These are phyloP conservation scores for Metarhizium sp. DNA, from an alignment of 2,329 filamentous ascomycete genomes.

Conservation along the genomic window DNA sequence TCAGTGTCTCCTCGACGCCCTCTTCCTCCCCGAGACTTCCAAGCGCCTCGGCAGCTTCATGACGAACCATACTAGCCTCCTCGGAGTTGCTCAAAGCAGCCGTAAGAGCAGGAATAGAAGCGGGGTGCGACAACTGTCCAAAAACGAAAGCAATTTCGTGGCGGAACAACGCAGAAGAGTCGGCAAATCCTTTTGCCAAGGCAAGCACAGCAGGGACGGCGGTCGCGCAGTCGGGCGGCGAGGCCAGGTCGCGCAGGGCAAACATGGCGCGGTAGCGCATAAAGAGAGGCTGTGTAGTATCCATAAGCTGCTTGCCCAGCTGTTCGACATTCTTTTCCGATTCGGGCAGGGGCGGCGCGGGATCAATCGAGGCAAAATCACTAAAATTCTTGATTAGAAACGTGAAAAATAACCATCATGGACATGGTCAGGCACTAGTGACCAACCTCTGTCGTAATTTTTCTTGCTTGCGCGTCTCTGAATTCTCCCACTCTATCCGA, in stretches of 20 bases:
- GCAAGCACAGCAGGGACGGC: conserved; percentile 80
- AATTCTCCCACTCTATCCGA: conserved; percentile 87
- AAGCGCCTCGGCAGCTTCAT: conserved; percentile 93
- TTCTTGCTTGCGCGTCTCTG: conserved; percentile 60
- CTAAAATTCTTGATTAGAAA: conserved; percentile 32
- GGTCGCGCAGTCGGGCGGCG: conserved; percentile 82
- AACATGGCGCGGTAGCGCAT: conserved; percentile 97
- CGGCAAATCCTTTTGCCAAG: conserved; percentile 74
- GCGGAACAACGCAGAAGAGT: conserved; percentile 85
- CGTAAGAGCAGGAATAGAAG: conserved; percentile 86
- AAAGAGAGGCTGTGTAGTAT: conserved; percentile 74
- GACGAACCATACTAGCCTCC: conserved; percentile 92
- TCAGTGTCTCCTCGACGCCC: conserved; percentile 80
- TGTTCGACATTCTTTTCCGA: conserved; percentile 60
- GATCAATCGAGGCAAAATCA: conserved; percentile 92
- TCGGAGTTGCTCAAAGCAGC: conserved; percentile 66
- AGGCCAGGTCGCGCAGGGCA: conserved; percentile 86
- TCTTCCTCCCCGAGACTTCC: conserved; percentile 90
- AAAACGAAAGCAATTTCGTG: conserved; percentile 99
- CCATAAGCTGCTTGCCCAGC: conserved; percentile 68
- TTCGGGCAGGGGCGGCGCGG: conserved; percentile 78
- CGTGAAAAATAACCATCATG: background rate
- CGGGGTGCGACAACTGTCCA: conserved; percentile 88
- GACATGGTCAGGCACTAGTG: conserved; percentile 2
- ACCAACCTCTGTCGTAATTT: conserved; percentile 71